Base-by-base conservation (phyloP, 192 early-diverging fungal species). In the Coemansia reversa region DNA sequence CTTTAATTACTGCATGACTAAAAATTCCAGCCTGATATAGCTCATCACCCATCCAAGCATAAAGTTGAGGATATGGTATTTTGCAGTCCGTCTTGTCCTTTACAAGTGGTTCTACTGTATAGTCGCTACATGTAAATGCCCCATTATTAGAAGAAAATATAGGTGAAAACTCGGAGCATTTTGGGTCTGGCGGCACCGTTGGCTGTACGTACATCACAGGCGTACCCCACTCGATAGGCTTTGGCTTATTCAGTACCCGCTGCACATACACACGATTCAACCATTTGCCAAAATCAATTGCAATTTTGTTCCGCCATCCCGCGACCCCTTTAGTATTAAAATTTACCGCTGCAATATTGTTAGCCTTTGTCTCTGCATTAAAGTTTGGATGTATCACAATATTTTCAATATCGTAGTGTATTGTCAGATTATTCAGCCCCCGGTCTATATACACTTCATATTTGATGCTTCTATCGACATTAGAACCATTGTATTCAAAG, bases 321-420 rank as follows among this genome's bases (percentile, higher is more conserved):
- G 39, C 52, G 48, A 52, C 27, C 14, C 22, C 55, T 5, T 32
- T 29, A 7, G 50, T 65, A 51, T 60, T 55, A 28, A 70, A 76
- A 30, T 55, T 51, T 8, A 76, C 55, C 1, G 67, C 59, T 3
- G 77, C 77, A 42, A 79, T 71, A 33, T 79, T 79, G 65, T 74
- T 74, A 57, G 65, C 61, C n/a, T 64, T 60, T 6, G 64, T 64
- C 0, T 20, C n/a, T 1, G 60, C 32, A 24, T 70, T 55, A 42
- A 62, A 79, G 7, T 45, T 19, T 18, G 72, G 66, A 42, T 79
- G 77, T 8, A 74, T 61, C 11, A 53, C 11, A 16, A 79, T 79
- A 11, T 62, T 53, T 9, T 29, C 45, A 14, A 25, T 0, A 0
- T 14, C 2, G 2, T 68, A 32, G 30, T 32, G 30, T 32, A 32